These are phyloP conservation scores for Pichiaceae sp. DNA, from an alignment of 1,139 yeast genomes.

Conservation along the genomic window DNA sequence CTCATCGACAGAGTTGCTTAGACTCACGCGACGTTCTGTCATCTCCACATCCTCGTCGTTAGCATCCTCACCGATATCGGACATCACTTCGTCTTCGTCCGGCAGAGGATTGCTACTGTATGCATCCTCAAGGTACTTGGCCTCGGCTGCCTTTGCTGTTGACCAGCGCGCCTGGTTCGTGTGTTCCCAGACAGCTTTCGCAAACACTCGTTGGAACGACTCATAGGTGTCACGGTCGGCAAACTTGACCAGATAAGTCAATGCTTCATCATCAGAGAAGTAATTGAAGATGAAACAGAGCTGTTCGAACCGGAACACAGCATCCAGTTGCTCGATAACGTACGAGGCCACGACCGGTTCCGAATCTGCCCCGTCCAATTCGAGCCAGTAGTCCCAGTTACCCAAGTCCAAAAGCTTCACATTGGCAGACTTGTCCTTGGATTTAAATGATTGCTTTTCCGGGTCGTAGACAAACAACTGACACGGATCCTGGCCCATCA, in stretches of 20 bases:
- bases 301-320: conserved; percentile 54
- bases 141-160: conserved; percentile 32
- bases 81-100: conserved; percentile 18
- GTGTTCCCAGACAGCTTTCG: conserved; percentile 55
- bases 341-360: conserved; percentile 30
- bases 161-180: conserved; percentile 46
- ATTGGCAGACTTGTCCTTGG: conserved; percentile 28
- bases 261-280: conserved; percentile 30
- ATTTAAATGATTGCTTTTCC: conserved; percentile 37
- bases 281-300: conserved; percentile 62
- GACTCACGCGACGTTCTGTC: conserved; percentile 23
- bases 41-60: conserved; percentile 5
- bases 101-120: conserved; percentile 28
- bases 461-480: conserved; percentile 53
- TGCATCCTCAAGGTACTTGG: conserved; percentile 42
- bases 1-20: conserved; percentile 23
- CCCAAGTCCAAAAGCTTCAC: conserved; percentile 40
- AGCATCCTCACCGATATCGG: conserved; percentile 19
- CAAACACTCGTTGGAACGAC: conserved; percentile 43
- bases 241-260: conserved; percentile 63
- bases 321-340: conserved; percentile 47
- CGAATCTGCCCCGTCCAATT: conserved; percentile 25
- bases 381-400: conserved; percentile 46
- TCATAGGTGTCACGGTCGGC: conserved; percentile 30
- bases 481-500: conserved; percentile 20